These are phyloP conservation scores for Suhomyces prunicola DNA, from an alignment of 805 yeast genomes.

Conservation along the genomic window DNA sequence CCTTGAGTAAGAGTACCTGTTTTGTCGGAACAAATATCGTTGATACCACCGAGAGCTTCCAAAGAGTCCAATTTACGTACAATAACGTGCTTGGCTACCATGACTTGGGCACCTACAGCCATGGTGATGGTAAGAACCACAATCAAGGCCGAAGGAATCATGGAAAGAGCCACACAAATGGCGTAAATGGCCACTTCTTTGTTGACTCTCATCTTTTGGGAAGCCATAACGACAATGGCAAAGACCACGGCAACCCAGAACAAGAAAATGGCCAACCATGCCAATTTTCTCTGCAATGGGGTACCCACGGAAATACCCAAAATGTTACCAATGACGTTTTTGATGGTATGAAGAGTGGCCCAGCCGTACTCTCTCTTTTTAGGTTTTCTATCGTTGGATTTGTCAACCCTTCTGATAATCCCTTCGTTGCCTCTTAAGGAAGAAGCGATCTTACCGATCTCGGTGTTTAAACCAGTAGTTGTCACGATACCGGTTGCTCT, in stretches of 20 bases:
- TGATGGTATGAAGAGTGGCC: slow-evolving; percentile 47
- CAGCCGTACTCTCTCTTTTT: slow-evolving; percentile 40
- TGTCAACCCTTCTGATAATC: slow-evolving; percentile 38
- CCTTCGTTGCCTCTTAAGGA: slow-evolving; percentile 46
- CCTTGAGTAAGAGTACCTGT: slow-evolving; percentile 83
- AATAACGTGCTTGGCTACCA: slow-evolving; percentile 68
- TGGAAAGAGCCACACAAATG: slow-evolving; percentile 76
- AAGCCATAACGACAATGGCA: slow-evolving; percentile 84
- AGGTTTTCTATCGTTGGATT: slow-evolving; percentile 41
- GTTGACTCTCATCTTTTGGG: slow-evolving; percentile 72
- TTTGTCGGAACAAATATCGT: slow-evolving; percentile 78
- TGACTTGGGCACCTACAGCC: slow-evolving; percentile 76
- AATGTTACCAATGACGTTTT: slow-evolving; percentile 60
- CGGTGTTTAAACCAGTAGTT: slow-evolving; percentile 67
- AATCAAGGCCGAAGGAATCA: slow-evolving; percentile 78
- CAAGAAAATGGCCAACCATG: slow-evolving; percentile 71
- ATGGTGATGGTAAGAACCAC: slow-evolving; percentile 82
- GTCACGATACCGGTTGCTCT: slow-evolving; percentile 68
- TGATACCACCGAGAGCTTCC: slow-evolving; percentile 76
- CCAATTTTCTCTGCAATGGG: slow-evolving; percentile 71
- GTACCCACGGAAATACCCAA: slow-evolving; percentile 79
- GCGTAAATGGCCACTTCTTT: slow-evolving; percentile 85
- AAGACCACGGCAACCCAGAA: slow-evolving; percentile 78
- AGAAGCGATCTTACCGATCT: slow-evolving; percentile 71
- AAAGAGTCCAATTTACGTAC: slow-evolving; percentile 74